A percentile compares a stretch with the other conserved stretches of the same genome.
Conservation (phyloP, 805 yeast species). For the Ogataea paraovalis region DNA sequence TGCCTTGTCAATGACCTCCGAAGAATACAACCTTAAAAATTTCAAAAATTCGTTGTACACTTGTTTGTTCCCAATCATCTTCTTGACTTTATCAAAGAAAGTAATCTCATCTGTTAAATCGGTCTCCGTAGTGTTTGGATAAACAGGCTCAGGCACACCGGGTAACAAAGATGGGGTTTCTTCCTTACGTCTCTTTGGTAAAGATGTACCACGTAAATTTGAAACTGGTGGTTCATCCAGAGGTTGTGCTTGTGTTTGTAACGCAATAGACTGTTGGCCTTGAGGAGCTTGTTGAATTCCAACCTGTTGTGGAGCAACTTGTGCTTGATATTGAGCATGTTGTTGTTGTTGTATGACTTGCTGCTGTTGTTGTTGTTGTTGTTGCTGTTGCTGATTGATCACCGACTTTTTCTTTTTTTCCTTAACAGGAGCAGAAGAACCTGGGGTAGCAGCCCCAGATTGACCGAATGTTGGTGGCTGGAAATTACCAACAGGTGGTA, state of each 20-base stretch:
- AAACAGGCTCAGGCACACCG: conserved; percentile 80
- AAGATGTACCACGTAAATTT: conserved; percentile 36
- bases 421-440: conserved; percentile 19
- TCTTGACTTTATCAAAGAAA: conserved; percentile 90
- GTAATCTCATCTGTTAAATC: conserved; percentile 78
- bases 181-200: conserved; percentile 28
- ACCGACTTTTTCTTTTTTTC: conserved; percentile 27
- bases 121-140: conserved; percentile 50
- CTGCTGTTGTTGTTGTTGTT: conserved; percentile 20
- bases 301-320: conserved; percentile 4
- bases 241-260: conserved; percentile 22
- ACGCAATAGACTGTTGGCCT: neutral
- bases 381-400: conserved; percentile 17
- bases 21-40: conserved; percentile 79
- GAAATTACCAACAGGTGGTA: conserved; percentile 88
- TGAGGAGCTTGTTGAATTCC: conserved; percentile 5
- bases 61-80: conserved; percentile 81
- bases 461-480: conserved; percentile 55
- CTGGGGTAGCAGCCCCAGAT: conserved; percentile 16
- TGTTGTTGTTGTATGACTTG: conserved; percentile 18
- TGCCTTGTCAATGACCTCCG: conserved; percentile 80
- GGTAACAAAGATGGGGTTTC: conserved; percentile 71
- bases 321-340: conserved; percentile 1
- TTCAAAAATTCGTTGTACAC: conserved; percentile 91
- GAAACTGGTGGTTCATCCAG: conserved; percentile 47